Conservation (phyloP, 345 rosid genomes). For the rapeseed (Brassica napus) region Da-Ae NC_063447.1:14151001-14151500, state of each 20-base stretch:
- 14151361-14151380: background rate
- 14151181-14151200: background rate
- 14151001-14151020: too few species aligned
- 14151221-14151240: background rate
- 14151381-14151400: background rate
- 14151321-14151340: background rate
- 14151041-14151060: background rate
- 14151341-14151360: background rate
- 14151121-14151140: background rate
- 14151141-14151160: background rate
- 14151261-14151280: too few species aligned
- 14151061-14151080: background rate
- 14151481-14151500: too few species aligned
- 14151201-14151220: background rate
- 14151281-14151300: background rate
- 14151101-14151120: background rate
- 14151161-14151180: background rate
- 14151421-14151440: background rate
- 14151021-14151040: background rate
- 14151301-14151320: background rate
- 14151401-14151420: background rate
- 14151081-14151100: background rate
- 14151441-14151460: background rate
- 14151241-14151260: background rate
- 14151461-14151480: background rate